Conservation (phyloP, 108 stramenopile genomes). For the Cyclotella sp. region DNA sequence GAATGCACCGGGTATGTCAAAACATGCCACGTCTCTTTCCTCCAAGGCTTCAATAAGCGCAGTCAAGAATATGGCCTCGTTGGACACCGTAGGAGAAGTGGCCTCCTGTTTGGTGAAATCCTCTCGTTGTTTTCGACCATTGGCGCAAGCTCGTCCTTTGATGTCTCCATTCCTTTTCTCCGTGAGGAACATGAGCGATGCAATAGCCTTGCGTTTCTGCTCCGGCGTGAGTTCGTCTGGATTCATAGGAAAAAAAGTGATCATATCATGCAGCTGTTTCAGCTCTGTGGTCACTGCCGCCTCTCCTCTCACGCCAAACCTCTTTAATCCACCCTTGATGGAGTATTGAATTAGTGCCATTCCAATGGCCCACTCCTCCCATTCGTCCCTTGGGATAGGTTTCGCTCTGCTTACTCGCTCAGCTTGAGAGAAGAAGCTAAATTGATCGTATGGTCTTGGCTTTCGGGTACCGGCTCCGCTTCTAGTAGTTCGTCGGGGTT, state of each 20-base stretch:
- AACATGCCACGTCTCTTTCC: not conserved
- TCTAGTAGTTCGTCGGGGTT: constrained; percentile 2
- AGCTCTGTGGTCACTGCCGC: constrained; percentile 11
- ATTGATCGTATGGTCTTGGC: not conserved
- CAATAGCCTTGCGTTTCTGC: not conserved
- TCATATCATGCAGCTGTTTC: too few species aligned
- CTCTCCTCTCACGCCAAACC: too few species aligned
- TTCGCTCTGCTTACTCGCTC: not conserved
- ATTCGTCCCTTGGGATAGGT: not conserved
- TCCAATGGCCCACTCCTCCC: too few species aligned
- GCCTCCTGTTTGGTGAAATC: not conserved
- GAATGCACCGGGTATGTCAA: constrained; percentile 6
- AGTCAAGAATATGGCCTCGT: not conserved
- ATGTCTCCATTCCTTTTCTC: too few species aligned
- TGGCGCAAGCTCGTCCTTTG: too few species aligned
- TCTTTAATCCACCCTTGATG: too few species aligned
- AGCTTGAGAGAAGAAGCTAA: not conserved
- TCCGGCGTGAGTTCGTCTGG: not conserved
- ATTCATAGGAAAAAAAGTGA: not conserved
- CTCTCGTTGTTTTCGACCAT: constrained; percentile 1
- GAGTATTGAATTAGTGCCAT: too few species aligned
- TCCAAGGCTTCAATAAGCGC: not conserved
- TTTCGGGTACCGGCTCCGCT: not conserved
- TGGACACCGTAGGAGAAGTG: too few species aligned
- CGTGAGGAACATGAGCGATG: too few species aligned